Percentiles rank a stretch among this genome's conserved stretches.
Evolutionary conservation across 1,139 yeast species (phyloP).

Genomic region (Entelexis paramagnoliae): DNA sequence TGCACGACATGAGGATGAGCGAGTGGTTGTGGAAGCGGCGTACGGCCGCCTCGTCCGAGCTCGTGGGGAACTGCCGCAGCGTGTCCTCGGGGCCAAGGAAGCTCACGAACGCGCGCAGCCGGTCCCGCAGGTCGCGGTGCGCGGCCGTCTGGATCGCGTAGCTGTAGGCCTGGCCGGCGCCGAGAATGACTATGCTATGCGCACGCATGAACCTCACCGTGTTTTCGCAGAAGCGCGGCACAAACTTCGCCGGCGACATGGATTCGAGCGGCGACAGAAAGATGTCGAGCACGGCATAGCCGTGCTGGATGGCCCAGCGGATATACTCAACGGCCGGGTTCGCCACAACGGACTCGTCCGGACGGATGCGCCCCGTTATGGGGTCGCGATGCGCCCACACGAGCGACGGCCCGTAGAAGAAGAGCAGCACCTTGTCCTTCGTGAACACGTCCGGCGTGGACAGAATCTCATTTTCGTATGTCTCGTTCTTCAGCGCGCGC

Average conservation of each 20-base stretch:
- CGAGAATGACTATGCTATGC: slow-evolving; percentile 65
- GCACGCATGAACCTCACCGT: slow-evolving; percentile 67
- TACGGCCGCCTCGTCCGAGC: slow-evolving; percentile 71
- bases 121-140: slow-evolving; percentile 56
- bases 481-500: slow-evolving; percentile 42
- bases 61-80: slow-evolving; percentile 51
- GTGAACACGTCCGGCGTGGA: slow-evolving; percentile 67
- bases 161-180: slow-evolving; percentile 82
- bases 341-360: slow-evolving; percentile 52
- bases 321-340: slow-evolving; percentile 49
- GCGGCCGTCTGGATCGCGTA: slow-evolving; percentile 82
- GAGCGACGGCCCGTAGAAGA: slow-evolving; percentile 88
- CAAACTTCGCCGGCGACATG: slow-evolving; percentile 48
- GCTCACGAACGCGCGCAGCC: slow-evolving; percentile 64
- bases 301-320: slow-evolving; percentile 48
- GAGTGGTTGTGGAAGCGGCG: slow-evolving; percentile 91
- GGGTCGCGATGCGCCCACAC: slow-evolving; percentile 86
- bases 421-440: slow-evolving; percentile 51
- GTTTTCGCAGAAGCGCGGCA: slow-evolving; percentile 82
- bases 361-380: slow-evolving; percentile 62
- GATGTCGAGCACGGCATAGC: slow-evolving; percentile 73
- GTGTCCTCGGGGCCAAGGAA: slow-evolving; percentile 32
- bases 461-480: slow-evolving; percentile 43
- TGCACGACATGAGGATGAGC: slow-evolving; percentile 62
- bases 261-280: slow-evolving; percentile 39